A percentile compares a stretch with the other conserved stretches of the same genome.
Evolutionary conservation across 495 filamentous ascomycete genomes (phyloP).

Genomic region (Lasiosphaeris hirsuta): DNA sequence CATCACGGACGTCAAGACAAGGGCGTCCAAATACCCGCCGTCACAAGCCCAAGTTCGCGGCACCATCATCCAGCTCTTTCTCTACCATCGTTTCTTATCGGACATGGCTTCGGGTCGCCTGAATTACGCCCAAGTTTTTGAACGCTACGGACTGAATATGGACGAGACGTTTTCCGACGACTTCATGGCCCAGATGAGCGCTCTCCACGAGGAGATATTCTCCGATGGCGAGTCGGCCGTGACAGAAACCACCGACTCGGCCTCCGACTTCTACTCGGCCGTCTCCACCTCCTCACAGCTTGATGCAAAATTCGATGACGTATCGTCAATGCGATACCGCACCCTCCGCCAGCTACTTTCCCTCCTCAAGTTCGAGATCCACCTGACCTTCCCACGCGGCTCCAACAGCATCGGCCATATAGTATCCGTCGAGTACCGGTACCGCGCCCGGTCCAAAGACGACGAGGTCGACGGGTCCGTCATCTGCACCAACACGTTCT

Average conservation of each 20-base stretch:
- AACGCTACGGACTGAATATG: conserved; percentile 64
- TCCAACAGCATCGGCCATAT: conserved; percentile 49
- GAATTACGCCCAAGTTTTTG: conserved; percentile 61
- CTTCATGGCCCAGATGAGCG: conserved; percentile 76
- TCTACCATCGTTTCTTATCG: conserved; percentile 85
- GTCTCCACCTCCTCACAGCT: conserved; percentile 36
- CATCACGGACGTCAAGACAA: conserved; percentile 86
- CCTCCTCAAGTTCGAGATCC: conserved; percentile 45
- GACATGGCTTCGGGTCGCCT: conserved; percentile 68
- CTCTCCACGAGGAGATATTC: conserved; percentile 58
- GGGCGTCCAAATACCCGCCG: conserved; percentile 59
- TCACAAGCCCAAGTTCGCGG: conserved; percentile 66
- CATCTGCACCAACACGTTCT: conserved; percentile 66
- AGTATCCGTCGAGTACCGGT: conserved; percentile 63
- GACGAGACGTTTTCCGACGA: conserved; percentile 66
- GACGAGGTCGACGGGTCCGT: conserved; percentile 31
- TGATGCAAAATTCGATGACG: not conserved
- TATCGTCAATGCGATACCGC: conserved; percentile 29
- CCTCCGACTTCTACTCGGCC: conserved; percentile 10
- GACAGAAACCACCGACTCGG: conserved; percentile 8
- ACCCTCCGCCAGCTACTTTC: conserved; percentile 39
- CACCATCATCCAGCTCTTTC: conserved; percentile 79
- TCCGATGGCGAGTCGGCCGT: conserved; percentile 32
- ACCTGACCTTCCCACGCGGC: conserved; percentile 53
- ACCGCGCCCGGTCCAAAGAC: conserved; percentile 31